Evolutionary conservation across 1,284 basidiomycete species (phyloP).

Genomic region (Microbotryum violaceum): DNA sequence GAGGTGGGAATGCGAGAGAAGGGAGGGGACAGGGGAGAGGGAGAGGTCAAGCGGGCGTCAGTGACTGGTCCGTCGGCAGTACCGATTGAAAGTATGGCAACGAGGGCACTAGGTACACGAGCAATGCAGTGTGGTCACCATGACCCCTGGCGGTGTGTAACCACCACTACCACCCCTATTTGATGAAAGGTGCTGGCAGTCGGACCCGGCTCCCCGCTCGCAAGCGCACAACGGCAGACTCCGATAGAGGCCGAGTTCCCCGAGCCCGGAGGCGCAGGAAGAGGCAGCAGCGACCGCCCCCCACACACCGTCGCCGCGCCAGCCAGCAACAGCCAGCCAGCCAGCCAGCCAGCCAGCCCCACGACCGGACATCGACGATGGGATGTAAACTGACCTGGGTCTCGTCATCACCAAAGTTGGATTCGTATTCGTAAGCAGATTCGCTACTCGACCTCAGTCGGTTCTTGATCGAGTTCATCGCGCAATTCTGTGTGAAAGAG

Average conservation of each 20-base stretch:
- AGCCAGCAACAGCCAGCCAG: background rate
- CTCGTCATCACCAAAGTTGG: constrained; percentile 14
- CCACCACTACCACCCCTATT: too few species aligned
- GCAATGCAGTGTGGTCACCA: too few species aligned
- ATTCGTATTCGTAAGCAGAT: constrained; percentile 16
- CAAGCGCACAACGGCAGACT: background rate
- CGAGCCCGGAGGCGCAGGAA: background rate
- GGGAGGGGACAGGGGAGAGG: too few species aligned
- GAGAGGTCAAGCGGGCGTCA: too few species aligned
- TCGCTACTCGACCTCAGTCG: constrained; percentile 1
- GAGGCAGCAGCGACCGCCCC: background rate
- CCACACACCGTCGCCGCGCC: background rate
- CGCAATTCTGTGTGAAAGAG: constrained; percentile 3
- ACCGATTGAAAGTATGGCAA: too few species aligned
- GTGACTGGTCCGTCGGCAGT: too few species aligned
- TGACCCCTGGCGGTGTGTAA: too few species aligned
- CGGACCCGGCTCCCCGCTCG: background rate
- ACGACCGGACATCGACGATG: background rate
- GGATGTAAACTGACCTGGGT: background rate
- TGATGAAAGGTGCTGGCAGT: background rate
- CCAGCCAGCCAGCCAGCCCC: background rate
- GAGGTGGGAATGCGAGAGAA: too few species aligned
- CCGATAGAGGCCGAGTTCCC: background rate
- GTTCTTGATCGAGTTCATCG: constrained; percentile 4
- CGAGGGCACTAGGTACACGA: too few species aligned